Evolutionary conservation across 2,329 filamentous ascomycete genomes (phyloP).

Genomic region (Aspergillus novoparasiticus): DNA sequence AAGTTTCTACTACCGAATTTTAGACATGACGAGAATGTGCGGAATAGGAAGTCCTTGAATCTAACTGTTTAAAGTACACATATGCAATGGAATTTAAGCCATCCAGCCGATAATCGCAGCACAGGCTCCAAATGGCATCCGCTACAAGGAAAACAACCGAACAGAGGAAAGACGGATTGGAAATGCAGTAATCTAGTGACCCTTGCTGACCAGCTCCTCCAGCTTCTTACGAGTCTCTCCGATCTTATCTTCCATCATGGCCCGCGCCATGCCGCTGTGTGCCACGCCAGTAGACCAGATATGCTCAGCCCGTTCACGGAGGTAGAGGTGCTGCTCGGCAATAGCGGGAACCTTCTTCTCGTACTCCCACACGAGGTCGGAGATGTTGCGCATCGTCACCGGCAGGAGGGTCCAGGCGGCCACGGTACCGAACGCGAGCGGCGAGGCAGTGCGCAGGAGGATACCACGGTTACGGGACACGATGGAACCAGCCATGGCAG

Average conservation of each 20-base stretch:
- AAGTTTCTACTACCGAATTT: neutral
- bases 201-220: constrained; percentile 90
- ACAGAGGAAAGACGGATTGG: constrained; percentile 1
- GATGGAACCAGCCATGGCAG: constrained; percentile 93
- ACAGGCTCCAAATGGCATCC: constrained; percentile 12
- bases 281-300: constrained; percentile 73
- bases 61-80: constrained; percentile 21
- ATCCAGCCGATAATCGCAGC: constrained; percentile 8
- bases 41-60: constrained; percentile 6
- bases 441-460: constrained; percentile 74
- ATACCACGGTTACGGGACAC: constrained; percentile 85
- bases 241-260: constrained; percentile 80
- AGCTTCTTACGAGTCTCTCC: constrained; percentile 72
- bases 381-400: constrained; percentile 85
- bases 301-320: constrained; percentile 69
- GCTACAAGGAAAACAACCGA: constrained; percentile 15
- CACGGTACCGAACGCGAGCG: constrained; percentile 76
- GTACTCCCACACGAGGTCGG: constrained; percentile 85
- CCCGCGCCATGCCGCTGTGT: constrained; percentile 70
- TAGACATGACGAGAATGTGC: neutral
- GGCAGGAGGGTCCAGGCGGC: constrained; percentile 85
- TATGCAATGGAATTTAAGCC: constrained; percentile 19
- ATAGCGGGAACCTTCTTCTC: constrained; percentile 86
- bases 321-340: constrained; percentile 75
- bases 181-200: constrained; percentile 59